Percentiles rank a stretch among this genome's conserved stretches.
Conservation (phyloP, 2,329 filamentous ascomycete species). For the Penicillium occitanis region DNA sequence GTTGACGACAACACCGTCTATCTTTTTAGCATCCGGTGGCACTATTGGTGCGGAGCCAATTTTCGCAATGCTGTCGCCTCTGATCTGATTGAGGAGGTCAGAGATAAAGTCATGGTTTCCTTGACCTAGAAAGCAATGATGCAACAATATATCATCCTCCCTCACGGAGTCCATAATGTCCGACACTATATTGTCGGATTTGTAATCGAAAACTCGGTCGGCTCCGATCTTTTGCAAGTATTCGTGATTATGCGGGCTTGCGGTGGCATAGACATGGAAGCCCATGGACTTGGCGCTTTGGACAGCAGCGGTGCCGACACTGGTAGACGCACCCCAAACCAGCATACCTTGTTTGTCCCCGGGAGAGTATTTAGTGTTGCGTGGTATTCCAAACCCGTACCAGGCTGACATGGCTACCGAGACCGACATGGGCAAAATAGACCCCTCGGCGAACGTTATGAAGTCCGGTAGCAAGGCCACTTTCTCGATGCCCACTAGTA, state of each 20-base stretch:
- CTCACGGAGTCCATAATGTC: constrained; percentile 31
- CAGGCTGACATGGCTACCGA: constrained; percentile 30
- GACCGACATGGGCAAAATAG: constrained; percentile 31
- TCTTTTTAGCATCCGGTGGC: not conserved
- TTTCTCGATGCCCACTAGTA: constrained; percentile 34
- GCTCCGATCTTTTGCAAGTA: constrained; percentile 42
- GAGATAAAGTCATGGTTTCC: constrained; percentile 12
- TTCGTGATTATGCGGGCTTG: constrained; percentile 40
- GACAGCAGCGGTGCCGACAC: constrained; percentile 42
- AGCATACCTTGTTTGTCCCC: constrained; percentile 34
- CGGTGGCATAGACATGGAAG: constrained; percentile 43
- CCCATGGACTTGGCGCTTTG: constrained; percentile 45
- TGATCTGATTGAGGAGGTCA: not conserved
- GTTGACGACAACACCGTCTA: constrained; percentile 14
- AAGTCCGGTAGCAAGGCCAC: constrained; percentile 31
- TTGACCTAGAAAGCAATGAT: constrained; percentile 16
- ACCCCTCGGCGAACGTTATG: constrained; percentile 30
- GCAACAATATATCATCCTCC: constrained; percentile 24
- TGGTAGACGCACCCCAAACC: constrained; percentile 46
- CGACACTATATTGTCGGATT: constrained; percentile 30
- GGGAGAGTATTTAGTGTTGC: constrained; percentile 26
- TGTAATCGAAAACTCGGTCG: constrained; percentile 43
- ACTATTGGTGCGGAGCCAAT: constrained; percentile 16
- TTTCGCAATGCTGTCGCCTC: not conserved
- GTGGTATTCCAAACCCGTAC: constrained; percentile 28